Evolutionary conservation across 2,329 filamentous ascomycete genomes (phyloP), one percentile per base, ranked within the genome.

Genomic region (Fusarium veterinarium): DNA sequence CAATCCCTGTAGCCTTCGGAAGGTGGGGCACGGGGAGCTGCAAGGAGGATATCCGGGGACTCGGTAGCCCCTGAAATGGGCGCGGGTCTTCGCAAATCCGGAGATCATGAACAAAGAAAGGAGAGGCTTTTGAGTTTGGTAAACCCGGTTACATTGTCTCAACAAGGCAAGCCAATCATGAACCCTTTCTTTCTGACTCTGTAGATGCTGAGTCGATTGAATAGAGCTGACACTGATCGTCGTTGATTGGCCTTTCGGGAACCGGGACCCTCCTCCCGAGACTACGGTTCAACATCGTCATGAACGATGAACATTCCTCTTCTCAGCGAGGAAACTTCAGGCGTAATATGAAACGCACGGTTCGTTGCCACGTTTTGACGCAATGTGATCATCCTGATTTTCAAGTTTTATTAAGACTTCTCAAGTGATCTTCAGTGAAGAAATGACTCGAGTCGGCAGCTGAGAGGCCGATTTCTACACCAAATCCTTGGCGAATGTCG

Each of bases 181-280:
- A n/a, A 12, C 17, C 13, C 33, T 40, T n/a, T 28, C 19, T 28
- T 30, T 53, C 49, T 53, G 49, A 53, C 49, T 53, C 23, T 37
- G 23, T 5, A 1, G 13, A 28, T 40, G 23, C 23, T n/a, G 33
- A 53, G 49, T 53, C 49, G 33, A 28, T 2, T 6, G 0, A 53
- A 9, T 17, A 17, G 33, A n/a, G 23, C 23, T 53, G 33, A 53
- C 49, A 53, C 13, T n/a, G n/a, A 52, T 20, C 31, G 33, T 20
- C 19, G 7, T 12, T 38, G 23, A 38, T 38, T 52, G 49, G 49
- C 9, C 17, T 12, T 1, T 37, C 23, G 31, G 49, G n/a, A 17
- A 17, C 7, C 9, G 30, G 45, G 20, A 23, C 5, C 3, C 4
- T 8, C 16, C 23, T 23, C 20, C 46, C n/a, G 16, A 14, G 20